Percentiles rank a stretch among this genome's conserved stretches.
These are phyloP conservation scores for Effrenium voratum DNA, from an alignment of 73 alveolate species.

Conservation along the genomic window DNA sequence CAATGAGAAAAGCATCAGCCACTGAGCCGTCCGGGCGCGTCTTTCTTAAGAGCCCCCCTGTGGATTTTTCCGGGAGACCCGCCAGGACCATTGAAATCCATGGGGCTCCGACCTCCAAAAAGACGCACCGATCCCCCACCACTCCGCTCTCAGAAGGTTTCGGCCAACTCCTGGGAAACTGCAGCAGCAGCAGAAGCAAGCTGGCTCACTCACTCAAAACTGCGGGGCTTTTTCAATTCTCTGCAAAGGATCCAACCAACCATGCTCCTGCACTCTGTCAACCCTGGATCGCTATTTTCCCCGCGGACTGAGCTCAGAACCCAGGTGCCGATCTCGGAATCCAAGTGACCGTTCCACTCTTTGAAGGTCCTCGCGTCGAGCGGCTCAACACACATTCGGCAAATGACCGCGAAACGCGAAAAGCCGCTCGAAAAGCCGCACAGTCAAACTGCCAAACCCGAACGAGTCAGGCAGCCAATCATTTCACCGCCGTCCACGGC, in stretches of 20 bases:
- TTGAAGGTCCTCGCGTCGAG: slow-evolving; percentile 52
- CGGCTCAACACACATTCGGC: slow-evolving; percentile 52
- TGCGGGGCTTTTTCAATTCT: too few relatives aligned
- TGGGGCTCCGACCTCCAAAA: too few relatives aligned
- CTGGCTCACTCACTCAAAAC: not conserved
- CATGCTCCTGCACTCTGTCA: too few relatives aligned
- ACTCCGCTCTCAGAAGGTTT: slow-evolving; percentile 25
- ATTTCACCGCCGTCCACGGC: not conserved
- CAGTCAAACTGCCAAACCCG: not conserved
- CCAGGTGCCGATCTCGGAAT: slow-evolving; percentile 46
- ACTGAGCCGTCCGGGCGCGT: too few relatives aligned
- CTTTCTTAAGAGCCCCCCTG: too few relatives aligned
- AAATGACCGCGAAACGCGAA: slow-evolving; percentile 95
- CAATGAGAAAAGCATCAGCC: too few relatives aligned
- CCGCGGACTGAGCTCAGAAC: not conserved
- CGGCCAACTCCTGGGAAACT: slow-evolving; percentile 29
- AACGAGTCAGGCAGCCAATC: not conserved
- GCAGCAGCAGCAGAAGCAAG: not conserved
- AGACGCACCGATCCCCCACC: not conserved
- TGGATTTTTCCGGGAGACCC: too few relatives aligned
- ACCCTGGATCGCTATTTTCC: too few relatives aligned
- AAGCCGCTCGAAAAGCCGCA: slow-evolving; percentile 79
- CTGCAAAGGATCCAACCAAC: too few relatives aligned
- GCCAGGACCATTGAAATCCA: too few relatives aligned
- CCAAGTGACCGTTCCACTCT: slow-evolving; percentile 47